These are phyloP conservation scores for Sanghuangporus weigelae DNA, from an alignment of 1,284 basidiomycete species.

Conservation along the genomic window DNA sequence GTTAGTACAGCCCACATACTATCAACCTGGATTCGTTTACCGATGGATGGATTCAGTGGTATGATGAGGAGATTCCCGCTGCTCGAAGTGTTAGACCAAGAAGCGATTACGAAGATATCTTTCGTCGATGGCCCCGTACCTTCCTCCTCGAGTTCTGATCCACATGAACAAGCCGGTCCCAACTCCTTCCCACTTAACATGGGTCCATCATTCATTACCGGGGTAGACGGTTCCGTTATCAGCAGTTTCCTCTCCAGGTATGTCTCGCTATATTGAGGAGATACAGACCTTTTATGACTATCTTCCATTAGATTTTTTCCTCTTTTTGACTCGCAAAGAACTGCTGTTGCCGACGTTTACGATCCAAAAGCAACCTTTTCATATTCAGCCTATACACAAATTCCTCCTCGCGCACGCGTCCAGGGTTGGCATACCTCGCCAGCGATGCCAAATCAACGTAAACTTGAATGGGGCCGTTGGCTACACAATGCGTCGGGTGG, in stretches of 20 bases:
- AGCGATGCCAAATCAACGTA: slow-evolving; percentile 75
- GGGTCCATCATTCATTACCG: slow-evolving; percentile 70
- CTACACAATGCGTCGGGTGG: slow-evolving; percentile 46
- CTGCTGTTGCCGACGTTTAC: slow-evolving; percentile 69
- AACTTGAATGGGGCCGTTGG: slow-evolving; percentile 74
- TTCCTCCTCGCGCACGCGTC: slow-evolving; percentile 67
- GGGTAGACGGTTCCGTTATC: slow-evolving; percentile 61
- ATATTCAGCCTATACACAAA: slow-evolving; percentile 75
- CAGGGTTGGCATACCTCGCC: slow-evolving; percentile 56
- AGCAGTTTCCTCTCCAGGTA: slow-evolving; percentile 77
- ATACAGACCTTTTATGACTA: background rate
- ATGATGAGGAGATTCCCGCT: slow-evolving; percentile 65
- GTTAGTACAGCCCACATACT: slow-evolving; percentile 36
- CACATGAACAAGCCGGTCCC: slow-evolving; percentile 38
- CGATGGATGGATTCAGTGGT: slow-evolving; percentile 43
- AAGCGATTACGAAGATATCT: slow-evolving; percentile 66
- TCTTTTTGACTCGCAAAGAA: slow-evolving; percentile 75
- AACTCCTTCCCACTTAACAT: slow-evolving; percentile 71
- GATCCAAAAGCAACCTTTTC: slow-evolving; percentile 85
- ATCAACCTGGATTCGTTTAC: slow-evolving; percentile 22
- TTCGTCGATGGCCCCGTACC: slow-evolving; percentile 59
- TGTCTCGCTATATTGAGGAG: slow-evolving; percentile 23
- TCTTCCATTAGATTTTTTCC: slow-evolving; percentile 66
- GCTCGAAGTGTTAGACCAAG: slow-evolving; percentile 69
- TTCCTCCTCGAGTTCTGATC: slow-evolving; percentile 32